phyloP scores from a whole-genome alignment of 768 basidiomycete species.

The Naganishia friedmannii region DNA sequence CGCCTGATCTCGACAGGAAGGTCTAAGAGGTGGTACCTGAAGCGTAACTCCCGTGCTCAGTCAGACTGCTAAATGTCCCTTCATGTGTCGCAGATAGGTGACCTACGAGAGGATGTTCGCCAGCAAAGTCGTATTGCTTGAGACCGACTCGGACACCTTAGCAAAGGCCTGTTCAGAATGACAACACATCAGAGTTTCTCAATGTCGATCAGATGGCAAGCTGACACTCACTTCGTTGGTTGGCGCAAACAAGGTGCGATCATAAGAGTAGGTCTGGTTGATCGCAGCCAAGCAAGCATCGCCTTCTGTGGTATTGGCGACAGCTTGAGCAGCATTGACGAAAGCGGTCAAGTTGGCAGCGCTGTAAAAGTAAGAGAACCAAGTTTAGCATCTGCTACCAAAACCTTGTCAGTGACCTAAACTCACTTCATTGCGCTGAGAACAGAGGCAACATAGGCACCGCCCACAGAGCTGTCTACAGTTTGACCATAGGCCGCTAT shows the following conservation, averaged over 20 bases:
- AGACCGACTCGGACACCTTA: slow-evolving; percentile 50
- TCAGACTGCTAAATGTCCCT: too few relatives aligned
- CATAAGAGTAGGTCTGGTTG: slow-evolving; percentile 20
- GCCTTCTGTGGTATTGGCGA: slow-evolving; percentile 58
- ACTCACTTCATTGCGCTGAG: slow-evolving; percentile 46
- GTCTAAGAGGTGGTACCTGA: slow-evolving; percentile 59
- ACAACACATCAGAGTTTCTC: slow-evolving; percentile 60
- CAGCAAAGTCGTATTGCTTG: slow-evolving; percentile 52
- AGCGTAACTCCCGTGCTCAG: slow-evolving; percentile 37
- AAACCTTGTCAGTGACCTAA: neutral
- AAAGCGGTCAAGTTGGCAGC: slow-evolving; percentile 46
- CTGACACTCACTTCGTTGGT: slow-evolving; percentile 36
- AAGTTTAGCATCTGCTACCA: neutral
- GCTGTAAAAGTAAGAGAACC: slow-evolving; percentile 2
- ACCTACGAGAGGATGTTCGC: slow-evolving; percentile 56
- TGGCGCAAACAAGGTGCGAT: slow-evolving; percentile 36
- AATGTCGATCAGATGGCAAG: slow-evolving; percentile 54
- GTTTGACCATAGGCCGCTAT: neutral
- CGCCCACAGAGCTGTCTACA: neutral
- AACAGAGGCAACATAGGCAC: slow-evolving; percentile 22
- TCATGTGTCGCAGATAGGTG: slow-evolving; percentile 28
- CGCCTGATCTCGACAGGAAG: slow-evolving; percentile 57
- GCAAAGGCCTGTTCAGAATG: slow-evolving; percentile 51
- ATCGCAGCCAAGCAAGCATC: slow-evolving; percentile 54
- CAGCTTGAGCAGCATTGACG: slow-evolving; percentile 52